Evolutionary conservation across 2,329 filamentous ascomycete species (phyloP).

Genomic region (Lasiodiplodia sp.): DNA sequence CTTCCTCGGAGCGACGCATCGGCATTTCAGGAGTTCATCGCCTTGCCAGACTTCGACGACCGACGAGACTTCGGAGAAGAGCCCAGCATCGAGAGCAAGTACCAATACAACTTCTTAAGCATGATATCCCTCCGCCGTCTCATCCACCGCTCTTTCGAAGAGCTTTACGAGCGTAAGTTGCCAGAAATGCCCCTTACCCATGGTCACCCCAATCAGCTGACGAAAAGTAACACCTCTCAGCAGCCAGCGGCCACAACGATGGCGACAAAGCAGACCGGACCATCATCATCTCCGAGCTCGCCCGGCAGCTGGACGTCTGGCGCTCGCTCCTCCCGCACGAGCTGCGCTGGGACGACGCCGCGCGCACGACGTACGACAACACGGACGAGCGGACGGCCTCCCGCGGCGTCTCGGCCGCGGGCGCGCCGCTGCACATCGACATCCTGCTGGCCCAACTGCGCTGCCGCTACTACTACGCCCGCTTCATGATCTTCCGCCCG

Average conservation of each 20-base stretch:
- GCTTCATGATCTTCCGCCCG: constrained; percentile 31
- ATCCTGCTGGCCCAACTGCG: constrained; percentile 31
- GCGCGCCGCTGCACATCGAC: constrained; percentile 43
- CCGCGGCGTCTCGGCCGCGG: no score
- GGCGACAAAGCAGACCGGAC: not conserved
- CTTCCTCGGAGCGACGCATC: constrained; percentile 63
- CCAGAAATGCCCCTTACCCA: no score
- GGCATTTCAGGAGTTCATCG: constrained; percentile 59
- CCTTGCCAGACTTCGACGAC: constrained; percentile 53
- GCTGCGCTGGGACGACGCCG: constrained; percentile 64
- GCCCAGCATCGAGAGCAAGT: constrained; percentile 44
- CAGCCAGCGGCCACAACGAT: not conserved
- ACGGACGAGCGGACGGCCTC: no score
- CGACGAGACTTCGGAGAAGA: constrained; percentile 47
- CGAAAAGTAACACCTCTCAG: not conserved
- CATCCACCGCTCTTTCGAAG: constrained; percentile 61
- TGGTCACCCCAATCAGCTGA: not conserved
- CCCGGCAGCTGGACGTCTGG: constrained; percentile 64
- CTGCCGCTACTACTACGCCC: constrained; percentile 33
- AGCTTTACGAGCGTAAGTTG: constrained; percentile 59
- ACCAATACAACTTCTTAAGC: constrained; percentile 65
- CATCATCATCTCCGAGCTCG: constrained; percentile 58
- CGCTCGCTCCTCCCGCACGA: constrained; percentile 61
- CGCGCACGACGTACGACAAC: not conserved
- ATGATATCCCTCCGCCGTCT: constrained; percentile 64